phyloP scores from a whole-genome alignment of 306 rosid genomes.

The Albizia julibrissin region DNA sequence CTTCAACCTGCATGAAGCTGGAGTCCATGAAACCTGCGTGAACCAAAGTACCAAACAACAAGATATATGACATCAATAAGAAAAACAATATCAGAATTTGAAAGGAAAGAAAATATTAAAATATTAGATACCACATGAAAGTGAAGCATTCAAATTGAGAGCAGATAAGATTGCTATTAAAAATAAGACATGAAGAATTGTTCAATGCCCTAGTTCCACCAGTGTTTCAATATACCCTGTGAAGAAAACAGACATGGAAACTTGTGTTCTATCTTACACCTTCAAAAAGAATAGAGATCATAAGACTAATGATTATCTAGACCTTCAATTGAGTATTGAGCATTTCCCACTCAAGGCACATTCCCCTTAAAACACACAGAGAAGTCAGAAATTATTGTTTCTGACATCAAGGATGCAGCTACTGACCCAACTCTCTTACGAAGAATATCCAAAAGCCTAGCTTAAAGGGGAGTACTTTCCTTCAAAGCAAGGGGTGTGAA shows the following conservation, averaged over 20 bases:
- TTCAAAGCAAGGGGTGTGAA: conserved; percentile 21
- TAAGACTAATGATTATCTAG: conserved; percentile 8
- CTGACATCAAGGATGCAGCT: conserved; percentile 9
- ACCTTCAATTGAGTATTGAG: conserved; percentile 10
- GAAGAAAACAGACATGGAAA: conserved; percentile 2
- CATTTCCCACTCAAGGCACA: conserved; percentile 1
- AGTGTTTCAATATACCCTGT: background rate
- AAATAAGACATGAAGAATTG: background rate
- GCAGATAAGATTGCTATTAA: conserved; percentile 21
- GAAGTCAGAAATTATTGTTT: background rate
- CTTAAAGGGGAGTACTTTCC: conserved; percentile 20
- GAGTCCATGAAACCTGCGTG: conserved; percentile 64
- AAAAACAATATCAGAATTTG: background rate
- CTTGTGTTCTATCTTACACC: conserved; percentile 10
- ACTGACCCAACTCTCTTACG: background rate
- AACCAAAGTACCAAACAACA: conserved; percentile 38
- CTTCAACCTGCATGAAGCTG: conserved; percentile 56
- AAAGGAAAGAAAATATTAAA: background rate
- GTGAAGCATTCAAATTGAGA: conserved; percentile 12
- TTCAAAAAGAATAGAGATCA: conserved; percentile 1
- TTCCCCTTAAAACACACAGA: conserved; percentile 3
- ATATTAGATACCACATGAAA: conserved; percentile 14
- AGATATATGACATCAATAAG: conserved; percentile 8
- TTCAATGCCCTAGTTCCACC: conserved; percentile 22
- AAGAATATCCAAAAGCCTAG: background rate